Percentiles rank a stretch among this genome's conserved stretches.
Conservation (phyloP, 306 rosid species). For the Arachis stenosperma region DNA sequence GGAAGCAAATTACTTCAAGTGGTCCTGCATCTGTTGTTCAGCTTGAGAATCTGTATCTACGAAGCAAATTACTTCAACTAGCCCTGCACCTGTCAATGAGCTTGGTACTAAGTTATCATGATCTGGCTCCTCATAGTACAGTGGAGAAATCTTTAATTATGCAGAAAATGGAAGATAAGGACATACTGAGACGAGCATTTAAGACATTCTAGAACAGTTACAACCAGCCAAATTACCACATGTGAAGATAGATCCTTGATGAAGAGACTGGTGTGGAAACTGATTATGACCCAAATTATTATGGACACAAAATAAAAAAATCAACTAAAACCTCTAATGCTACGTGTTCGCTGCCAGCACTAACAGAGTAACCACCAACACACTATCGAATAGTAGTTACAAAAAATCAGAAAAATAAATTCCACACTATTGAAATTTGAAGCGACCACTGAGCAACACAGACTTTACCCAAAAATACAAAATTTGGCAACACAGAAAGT, state of each 20-base stretch:
- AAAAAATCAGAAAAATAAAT: no score
- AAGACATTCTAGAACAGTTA: slow-evolving; percentile 81
- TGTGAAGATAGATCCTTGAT: slow-evolving; percentile 51
- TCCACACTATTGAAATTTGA: no score
- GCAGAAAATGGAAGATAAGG: slow-evolving; percentile 97
- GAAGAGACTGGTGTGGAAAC: slow-evolving; percentile 55
- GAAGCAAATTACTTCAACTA: slow-evolving; percentile 55
- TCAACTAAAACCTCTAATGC: no score
- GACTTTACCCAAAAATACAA: no score
- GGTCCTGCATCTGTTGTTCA: background rate
- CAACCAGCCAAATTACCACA: slow-evolving; percentile 53
- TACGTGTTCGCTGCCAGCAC: no score
- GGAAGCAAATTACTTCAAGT: slow-evolving; percentile 48
- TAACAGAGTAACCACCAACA: no score
- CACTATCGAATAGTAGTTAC: no score
- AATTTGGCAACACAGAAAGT: no score
- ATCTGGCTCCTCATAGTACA: slow-evolving; percentile 51
- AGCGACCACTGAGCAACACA: no score
- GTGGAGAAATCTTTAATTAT: slow-evolving; percentile 72
- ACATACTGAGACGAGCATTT: slow-evolving; percentile 87
- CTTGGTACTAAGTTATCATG: slow-evolving; percentile 58
- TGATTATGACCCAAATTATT: no score
- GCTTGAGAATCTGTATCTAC: background rate
- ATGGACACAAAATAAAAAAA: no score
- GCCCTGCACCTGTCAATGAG: slow-evolving; percentile 68